These are phyloP conservation scores for Gleditsia sinensis DNA, from an alignment of 306 rosid species.

Conservation along the genomic window DNA sequence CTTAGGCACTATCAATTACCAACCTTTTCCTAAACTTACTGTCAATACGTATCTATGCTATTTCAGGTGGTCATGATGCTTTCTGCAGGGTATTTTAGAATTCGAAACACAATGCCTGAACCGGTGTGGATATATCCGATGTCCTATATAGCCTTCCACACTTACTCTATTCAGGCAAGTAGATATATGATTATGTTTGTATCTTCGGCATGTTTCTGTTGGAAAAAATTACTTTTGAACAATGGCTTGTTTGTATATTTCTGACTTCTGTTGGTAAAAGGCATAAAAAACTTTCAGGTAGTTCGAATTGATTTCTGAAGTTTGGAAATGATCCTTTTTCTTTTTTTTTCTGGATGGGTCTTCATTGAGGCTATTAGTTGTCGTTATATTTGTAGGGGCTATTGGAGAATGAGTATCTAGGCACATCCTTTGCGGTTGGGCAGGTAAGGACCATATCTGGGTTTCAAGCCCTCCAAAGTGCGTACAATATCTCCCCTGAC, in stretches of 20 bases:
- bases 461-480: conserved; percentile 81
- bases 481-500: conserved; percentile 71
- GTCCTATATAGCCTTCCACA: conserved; percentile 88
- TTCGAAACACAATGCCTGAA: conserved; percentile 77
- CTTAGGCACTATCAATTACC: neutral
- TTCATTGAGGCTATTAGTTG: conserved; percentile 6
- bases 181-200: conserved; percentile 3
- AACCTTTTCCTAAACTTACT: conserved; percentile 23
- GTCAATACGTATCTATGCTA: conserved; percentile 8
- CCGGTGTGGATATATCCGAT: conserved; percentile 89
- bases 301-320: neutral
- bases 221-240: neutral
- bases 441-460: conserved; percentile 94
- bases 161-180: conserved; percentile 91
- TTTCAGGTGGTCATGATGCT: conserved; percentile 98
- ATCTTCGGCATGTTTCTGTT: neutral
- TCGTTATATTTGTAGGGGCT: conserved; percentile 60
- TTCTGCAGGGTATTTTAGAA: conserved; percentile 90
- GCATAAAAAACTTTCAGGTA: too few species aligned
- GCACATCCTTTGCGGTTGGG: conserved; percentile 84
- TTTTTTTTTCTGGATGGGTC: neutral
- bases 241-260: neutral
- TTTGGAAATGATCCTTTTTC: neutral
- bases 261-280: too few species aligned
- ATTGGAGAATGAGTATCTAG: conserved; percentile 93